Conservation (phyloP, 73 alveolate species). For the Chromera velia region DNA sequence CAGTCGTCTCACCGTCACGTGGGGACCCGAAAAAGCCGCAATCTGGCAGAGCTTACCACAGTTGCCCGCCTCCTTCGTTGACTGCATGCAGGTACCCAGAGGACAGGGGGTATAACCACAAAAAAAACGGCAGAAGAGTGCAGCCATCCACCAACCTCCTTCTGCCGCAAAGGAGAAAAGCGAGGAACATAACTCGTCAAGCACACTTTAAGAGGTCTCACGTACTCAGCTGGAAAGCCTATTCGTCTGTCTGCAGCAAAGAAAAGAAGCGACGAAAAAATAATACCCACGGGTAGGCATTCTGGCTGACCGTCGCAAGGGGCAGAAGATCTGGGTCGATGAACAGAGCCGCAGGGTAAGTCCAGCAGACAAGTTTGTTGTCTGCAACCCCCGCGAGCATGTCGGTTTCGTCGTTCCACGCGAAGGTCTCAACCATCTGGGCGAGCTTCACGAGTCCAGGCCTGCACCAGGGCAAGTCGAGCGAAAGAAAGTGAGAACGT, state of each 20-base stretch:
- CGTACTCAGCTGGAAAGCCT: too few relatives aligned
- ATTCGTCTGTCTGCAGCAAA: too few relatives aligned
- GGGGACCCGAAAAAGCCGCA: constrained; percentile 35
- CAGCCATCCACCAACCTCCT: too few relatives aligned
- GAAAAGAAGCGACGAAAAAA: too few relatives aligned
- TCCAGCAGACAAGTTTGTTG: constrained; percentile 87
- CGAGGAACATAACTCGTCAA: too few relatives aligned
- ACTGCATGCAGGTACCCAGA: background rate
- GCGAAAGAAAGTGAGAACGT: too few relatives aligned
- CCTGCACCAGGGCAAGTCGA: too few relatives aligned
- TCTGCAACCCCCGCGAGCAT: constrained; percentile 79
- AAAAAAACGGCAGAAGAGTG: too few relatives aligned
- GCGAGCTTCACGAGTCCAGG: constrained; percentile 84
- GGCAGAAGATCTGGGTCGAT: constrained; percentile 85
- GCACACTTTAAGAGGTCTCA: too few relatives aligned
- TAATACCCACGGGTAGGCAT: background rate
- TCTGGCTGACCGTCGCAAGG: constrained; percentile 3
- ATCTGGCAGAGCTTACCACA: constrained; percentile 18
- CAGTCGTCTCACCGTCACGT: constrained; percentile 21
- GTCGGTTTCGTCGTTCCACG: constrained; percentile 89
- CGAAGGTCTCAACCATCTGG: constrained; percentile 90
- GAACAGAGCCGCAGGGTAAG: constrained; percentile 93
- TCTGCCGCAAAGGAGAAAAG: too few relatives aligned
- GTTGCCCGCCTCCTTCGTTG: background rate
- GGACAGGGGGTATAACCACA: too few relatives aligned